Evolutionary conservation across 495 filamentous ascomycete species (phyloP).

Genomic region (Daldinia decipiens): DNA sequence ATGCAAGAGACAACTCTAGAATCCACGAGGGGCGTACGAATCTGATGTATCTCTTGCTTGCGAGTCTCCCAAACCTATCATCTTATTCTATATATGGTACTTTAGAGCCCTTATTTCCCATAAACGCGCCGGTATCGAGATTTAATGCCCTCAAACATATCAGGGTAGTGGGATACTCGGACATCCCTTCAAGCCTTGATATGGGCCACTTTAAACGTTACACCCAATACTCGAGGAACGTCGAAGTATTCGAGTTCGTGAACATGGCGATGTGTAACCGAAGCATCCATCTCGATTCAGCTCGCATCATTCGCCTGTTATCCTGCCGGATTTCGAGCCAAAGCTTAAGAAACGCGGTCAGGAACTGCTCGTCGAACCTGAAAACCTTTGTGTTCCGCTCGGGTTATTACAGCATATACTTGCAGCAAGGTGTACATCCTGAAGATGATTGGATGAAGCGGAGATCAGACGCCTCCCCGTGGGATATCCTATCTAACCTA

Average conservation of each 20-base stretch:
- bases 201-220: not conserved
- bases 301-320: not conserved
- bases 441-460: not conserved
- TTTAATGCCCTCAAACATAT: not conserved
- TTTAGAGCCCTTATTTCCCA: not conserved
- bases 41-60: not conserved
- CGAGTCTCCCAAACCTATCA: not conserved
- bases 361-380: not conserved
- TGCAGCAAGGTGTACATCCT: not conserved
- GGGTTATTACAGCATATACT: not conserved
- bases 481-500: not conserved
- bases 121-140: not conserved
- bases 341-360: not conserved
- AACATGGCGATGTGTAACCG: not conserved
- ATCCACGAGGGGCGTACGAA: not conserved
- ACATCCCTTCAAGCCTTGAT: not conserved
- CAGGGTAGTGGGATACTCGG: not conserved
- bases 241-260: not conserved
- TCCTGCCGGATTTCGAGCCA: not conserved
- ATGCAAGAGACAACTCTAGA: not conserved
- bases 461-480: not conserved
- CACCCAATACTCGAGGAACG: not conserved
- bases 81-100: not conserved
- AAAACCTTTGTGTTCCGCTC: conserved; percentile 7
- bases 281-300: not conserved